Evolutionary conservation across 148 eudicot species (phyloP), one percentile per base, ranked within the genome.

Genomic region (Camellia japonica): DNA sequence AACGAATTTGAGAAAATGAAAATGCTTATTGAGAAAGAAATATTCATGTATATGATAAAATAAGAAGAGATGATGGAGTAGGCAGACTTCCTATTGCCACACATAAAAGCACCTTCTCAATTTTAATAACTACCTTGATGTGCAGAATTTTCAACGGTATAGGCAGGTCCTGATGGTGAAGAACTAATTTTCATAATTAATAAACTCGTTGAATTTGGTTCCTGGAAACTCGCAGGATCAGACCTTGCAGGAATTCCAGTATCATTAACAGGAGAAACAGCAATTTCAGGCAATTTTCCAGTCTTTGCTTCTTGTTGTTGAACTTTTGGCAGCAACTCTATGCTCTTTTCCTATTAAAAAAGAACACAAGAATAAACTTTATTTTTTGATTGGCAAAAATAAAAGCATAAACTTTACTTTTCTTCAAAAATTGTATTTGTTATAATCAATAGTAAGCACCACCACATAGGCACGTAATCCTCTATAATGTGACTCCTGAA

Each of bases 251-350:
- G 82, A 84, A 51, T 54, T 66, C 74, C 81, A 73, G 14, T 74
- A 47, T 84, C 84, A 70, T 66, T 76, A 19, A 20, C 80, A 62
- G 79, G 46, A 74, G 76, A 79, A 73, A 43, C 80, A 75, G 70
- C 81, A 56, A 70, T 85, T 81, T 90, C 91, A 15, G 87, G 91
- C 62, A 91, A 80, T 78, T 87, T 85, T 80, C 97, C 94, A 55
- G 86, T 69, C 80, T 87, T 96, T 58, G 90, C 68, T 80, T 88
- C 88, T 79, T 90, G 91, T 82, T 86, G 95, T 83, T 92, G 86
- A 62, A 91, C 80, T 84, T 92, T 95, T 46, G 95, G 99, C 81
- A 96, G 93, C 84, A 96, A 82, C 80, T 90, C 87, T 68, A 96
- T 78, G 72, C 95, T 78, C 78, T 84, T 93, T 78, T 87, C 87